A percentile compares a stretch with the other conserved stretches of the same genome.
These are phyloP conservation scores for Lipomyces yamadae DNA, from an alignment of 805 yeast species.

Conservation along the genomic window DNA sequence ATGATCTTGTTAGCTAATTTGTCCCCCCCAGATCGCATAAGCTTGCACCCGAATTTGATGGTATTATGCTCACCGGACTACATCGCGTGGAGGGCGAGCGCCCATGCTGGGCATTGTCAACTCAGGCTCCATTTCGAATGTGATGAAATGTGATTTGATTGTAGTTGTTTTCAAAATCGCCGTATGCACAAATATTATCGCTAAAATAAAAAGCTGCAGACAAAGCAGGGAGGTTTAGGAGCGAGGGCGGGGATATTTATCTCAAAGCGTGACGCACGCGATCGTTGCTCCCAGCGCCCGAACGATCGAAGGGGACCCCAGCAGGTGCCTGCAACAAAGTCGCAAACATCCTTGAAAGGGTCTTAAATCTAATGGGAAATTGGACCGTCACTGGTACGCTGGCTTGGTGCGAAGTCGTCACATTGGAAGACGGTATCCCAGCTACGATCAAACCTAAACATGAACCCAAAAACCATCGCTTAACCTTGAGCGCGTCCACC, in stretches of 20 bases:
- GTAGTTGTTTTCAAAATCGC: background rate
- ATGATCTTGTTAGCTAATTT: background rate
- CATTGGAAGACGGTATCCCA: background rate
- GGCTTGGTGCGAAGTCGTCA: background rate
- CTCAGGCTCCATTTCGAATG: slow-evolving; percentile 5
- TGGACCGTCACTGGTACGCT: background rate
- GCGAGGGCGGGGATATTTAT: background rate
- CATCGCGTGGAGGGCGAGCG: slow-evolving; percentile 12
- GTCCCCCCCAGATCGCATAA: background rate
- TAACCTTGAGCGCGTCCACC: slow-evolving; percentile 1
- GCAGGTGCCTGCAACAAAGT: background rate
- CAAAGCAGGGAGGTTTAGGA: background rate
- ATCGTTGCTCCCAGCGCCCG: background rate
- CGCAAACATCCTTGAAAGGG: background rate
- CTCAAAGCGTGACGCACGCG: slow-evolving; percentile 2
- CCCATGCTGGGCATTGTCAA: background rate
- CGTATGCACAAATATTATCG: background rate
- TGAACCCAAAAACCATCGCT: background rate
- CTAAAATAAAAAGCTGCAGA: background rate
- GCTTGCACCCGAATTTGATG: background rate
- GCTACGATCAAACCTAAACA: background rate
- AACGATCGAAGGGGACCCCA: background rate
- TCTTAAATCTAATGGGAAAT: background rate
- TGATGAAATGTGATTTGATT: background rate
- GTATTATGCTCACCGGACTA: background rate